Evolutionary conservation across 208 protist species (phyloP), one percentile per base, ranked within the genome.

Genomic region (Wallacemonas sp.): DNA sequence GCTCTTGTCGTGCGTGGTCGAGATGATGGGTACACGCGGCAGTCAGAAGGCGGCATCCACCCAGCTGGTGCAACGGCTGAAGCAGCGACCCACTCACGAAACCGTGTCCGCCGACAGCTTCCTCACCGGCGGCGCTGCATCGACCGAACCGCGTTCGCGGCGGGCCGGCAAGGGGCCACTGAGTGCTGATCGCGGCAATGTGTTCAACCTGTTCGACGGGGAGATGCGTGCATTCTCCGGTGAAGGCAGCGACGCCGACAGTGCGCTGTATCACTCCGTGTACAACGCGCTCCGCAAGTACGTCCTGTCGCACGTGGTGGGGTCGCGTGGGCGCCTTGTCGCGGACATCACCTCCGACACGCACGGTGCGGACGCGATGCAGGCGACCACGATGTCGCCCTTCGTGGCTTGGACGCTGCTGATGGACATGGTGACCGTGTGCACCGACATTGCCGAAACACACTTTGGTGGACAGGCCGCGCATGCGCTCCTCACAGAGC

Each of bases 401-500:
- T 33, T 70, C 41, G 82, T 91, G 67, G 86, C 76, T 13, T 85
- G 84, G 82, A 48, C 69, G 15, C 59, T 95, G 21, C 72, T 92
- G 59, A 52, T 95, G 30, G 89, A 95, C 63, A 46, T 91, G 19
- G 21, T 81, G 2, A 55, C 57, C 10, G 73, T 89, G 34, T 95
- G 89, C 59, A 67, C 76, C 37, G 73, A 86, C 44, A 78, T 84
- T 17, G 45, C 73, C 34, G 76, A 81, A 48, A 45, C 44, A 29
- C 73, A 37, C 62, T 91, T 67, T 29, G 48, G 41, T 9, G 52
- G 30, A 27, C 42, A 45, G 12, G 60, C 30, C 36, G 62, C 52
- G 13, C 2, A 15, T 4, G 22, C 46, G 39, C 64, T 41, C 39
- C 46, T 59, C 17, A 42, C 55, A 17, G 63, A 78, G 6, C 69